Base-by-base conservation (phyloP, 495 filamentous ascomycete genomes). In the Astrothelium macrocarpum region DNA sequence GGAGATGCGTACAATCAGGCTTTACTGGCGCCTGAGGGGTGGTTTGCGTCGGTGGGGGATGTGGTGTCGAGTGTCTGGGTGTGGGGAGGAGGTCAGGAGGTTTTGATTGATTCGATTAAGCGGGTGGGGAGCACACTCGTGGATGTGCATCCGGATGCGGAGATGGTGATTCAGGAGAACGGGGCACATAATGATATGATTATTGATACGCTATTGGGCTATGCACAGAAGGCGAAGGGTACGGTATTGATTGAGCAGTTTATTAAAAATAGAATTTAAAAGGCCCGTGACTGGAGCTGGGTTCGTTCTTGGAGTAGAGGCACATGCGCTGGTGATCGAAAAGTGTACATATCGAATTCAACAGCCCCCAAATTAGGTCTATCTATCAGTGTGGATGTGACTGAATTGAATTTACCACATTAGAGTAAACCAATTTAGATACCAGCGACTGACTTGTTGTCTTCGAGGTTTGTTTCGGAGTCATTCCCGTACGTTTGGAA, bases 1-100 rank as follows among this genome's bases (percentile, higher is more conserved):
- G 66, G 70, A 0, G 84, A 87, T 75, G 70, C 70, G 43, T 88
- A 85, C 74, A 84, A 75, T 66, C 76, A 87, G 73, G 79, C 85
- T 5, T 61, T 72, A 2, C 67, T 67, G 25, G 85, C 82, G 14
- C 74, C 77, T 2, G 61, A 66, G 9, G 77, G 78, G 34, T 87
- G 84, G 84, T 88, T 85, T 83, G 64, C 70, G 9, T 73, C 66
- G 10, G 42, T 76, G 10, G 74, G 73, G 31, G 73, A 63, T 7
- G 74, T 75, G 60, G 79, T 81, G 46, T 70, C 79, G 64, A 72
- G 76, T 34, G 72, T 85, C 1, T 59, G 85, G 62, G 68, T 87
- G 59, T 73, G 79, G 59, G 82, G 75, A 20, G 86, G 85, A 10
- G 72, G 67, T 1, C 78, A 79, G 65, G 86, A 89, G 76, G 70